phyloP scores from a whole-genome alignment of 306 rosid species.

The Sicyos baderoa region DNA sequence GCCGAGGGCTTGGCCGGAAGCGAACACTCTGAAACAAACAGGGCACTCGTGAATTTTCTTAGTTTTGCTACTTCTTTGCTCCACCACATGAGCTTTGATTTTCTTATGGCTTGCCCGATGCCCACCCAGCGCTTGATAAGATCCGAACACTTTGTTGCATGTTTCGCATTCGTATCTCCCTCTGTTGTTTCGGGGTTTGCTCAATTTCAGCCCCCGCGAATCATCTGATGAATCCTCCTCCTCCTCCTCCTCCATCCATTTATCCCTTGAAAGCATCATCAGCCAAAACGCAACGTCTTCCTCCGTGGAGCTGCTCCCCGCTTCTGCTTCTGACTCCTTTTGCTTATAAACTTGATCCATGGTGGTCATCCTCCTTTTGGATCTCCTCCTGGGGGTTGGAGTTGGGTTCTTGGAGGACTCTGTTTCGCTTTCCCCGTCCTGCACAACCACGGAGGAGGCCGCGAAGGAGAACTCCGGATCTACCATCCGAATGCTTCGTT shows the following conservation, averaged over 20 bases:
- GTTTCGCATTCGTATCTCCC: slow-evolving; percentile 87
- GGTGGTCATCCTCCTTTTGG: no score
- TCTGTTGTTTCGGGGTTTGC: slow-evolving; percentile 29
- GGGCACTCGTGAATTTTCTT: slow-evolving; percentile 55
- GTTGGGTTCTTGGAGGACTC: slow-evolving; percentile 74
- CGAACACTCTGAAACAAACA: slow-evolving; percentile 66
- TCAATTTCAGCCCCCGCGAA: slow-evolving; percentile 36
- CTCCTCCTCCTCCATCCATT: no score
- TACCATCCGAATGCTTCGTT: slow-evolving; percentile 44
- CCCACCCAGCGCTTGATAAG: slow-evolving; percentile 89
- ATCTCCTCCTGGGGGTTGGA: slow-evolving; percentile 53
- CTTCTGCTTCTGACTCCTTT: slow-evolving; percentile 29
- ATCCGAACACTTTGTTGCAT: slow-evolving; percentile 65
- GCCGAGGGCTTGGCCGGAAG: slow-evolving; percentile 93
- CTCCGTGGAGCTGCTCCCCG: slow-evolving; percentile 57
- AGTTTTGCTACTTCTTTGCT: neutral
- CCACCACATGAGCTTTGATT: slow-evolving; percentile 33
- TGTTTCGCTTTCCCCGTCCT: slow-evolving; percentile 71
- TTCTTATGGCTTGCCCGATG: slow-evolving; percentile 97
- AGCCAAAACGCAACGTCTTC: slow-evolving; percentile 77
- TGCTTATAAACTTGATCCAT: no score
- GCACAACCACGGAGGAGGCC: slow-evolving; percentile 59
- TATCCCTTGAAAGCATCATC: slow-evolving; percentile 76
- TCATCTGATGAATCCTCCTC: no score
- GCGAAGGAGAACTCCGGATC: slow-evolving; percentile 69